These are phyloP conservation scores for Aspergillus sp. DNA, from an alignment of 2,329 filamentous ascomycete genomes.

Conservation along the genomic window DNA sequence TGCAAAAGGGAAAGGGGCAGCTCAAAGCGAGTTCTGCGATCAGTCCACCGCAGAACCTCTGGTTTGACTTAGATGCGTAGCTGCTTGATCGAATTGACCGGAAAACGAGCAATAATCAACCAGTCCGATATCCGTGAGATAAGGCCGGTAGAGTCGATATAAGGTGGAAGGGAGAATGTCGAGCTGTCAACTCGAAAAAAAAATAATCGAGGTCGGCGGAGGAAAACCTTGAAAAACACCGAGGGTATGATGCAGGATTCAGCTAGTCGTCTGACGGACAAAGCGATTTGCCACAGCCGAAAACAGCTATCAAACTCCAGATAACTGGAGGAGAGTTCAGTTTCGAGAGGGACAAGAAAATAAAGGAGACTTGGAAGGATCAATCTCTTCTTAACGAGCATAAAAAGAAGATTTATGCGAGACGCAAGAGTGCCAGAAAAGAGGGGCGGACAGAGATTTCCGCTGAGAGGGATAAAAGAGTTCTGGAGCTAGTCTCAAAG, in stretches of 20 bases:
- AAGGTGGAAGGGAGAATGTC: neutral
- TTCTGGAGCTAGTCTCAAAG: neutral
- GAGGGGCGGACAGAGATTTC: constrained; percentile 26
- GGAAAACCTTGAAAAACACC: neutral
- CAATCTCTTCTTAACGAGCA: constrained; percentile 8
- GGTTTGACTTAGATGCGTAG: constrained; percentile 19
- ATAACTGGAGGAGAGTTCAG: constrained; percentile 21
- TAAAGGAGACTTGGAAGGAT: constrained; percentile 4
- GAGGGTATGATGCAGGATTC: constrained; percentile 4
- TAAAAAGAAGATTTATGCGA: constrained; percentile 5
- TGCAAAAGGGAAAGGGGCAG: constrained; percentile 27
- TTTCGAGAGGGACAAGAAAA: neutral
- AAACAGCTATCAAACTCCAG: constrained; percentile 6
- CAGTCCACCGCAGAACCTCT: constrained; percentile 18
- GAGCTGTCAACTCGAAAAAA: neutral
- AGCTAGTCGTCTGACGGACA: constrained; percentile 13
- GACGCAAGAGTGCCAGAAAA: constrained; percentile 11
- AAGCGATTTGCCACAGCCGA: constrained; percentile 5
- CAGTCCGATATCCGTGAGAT: neutral
- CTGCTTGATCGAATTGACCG: neutral
- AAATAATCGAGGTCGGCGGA: neutral
- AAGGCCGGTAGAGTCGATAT: neutral
- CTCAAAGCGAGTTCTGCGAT: constrained; percentile 21
- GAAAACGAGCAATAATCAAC: constrained; percentile 1
- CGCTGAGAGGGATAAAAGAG: constrained; percentile 19